phyloP scores from a whole-genome alignment of 345 rosid species.

The Limnanthes douglasii region DNA sequence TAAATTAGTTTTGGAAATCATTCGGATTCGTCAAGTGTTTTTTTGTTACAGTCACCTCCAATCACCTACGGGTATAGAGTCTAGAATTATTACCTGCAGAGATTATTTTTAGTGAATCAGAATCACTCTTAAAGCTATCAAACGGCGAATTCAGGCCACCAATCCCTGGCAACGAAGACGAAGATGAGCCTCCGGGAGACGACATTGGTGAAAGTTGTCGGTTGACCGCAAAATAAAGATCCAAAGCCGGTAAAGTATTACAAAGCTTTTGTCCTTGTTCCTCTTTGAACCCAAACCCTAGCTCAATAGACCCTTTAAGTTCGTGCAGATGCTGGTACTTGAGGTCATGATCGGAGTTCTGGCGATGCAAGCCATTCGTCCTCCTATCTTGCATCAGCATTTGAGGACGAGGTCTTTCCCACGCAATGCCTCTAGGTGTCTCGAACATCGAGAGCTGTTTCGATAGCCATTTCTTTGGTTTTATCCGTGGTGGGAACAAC shows the following conservation, averaged over 20 bases:
- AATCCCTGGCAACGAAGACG: constrained; percentile 12
- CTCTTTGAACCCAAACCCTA: constrained; percentile 88
- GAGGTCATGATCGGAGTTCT: constrained; percentile 23
- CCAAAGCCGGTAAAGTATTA: constrained; percentile 76
- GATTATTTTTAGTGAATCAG: constrained; percentile 58
- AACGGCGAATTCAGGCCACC: constrained; percentile 34
- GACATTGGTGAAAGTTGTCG: constrained; percentile 66
- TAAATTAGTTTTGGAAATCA: not conserved
- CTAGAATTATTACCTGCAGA: constrained; percentile 40
- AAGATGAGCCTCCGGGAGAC: constrained; percentile 33
- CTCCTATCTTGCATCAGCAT: constrained; percentile 39
- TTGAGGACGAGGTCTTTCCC: constrained; percentile 79
- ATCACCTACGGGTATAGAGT: not conserved
- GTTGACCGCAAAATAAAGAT: constrained; percentile 82
- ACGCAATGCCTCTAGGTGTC: constrained; percentile 55
- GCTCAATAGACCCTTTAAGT: constrained; percentile 87
- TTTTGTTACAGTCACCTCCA: not conserved
- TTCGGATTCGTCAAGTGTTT: not conserved
- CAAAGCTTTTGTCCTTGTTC: constrained; percentile 58
- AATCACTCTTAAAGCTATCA: constrained; percentile 46
- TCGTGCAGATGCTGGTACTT: constrained; percentile 77
- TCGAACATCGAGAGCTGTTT: constrained; percentile 80
- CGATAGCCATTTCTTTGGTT: constrained; percentile 25
- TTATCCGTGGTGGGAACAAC: constrained; percentile 22
- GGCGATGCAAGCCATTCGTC: constrained; percentile 9